Percentiles rank a stretch among this genome's conserved stretches.
Evolutionary conservation across 1,284 basidiomycete species (phyloP).

Genomic region (Anthracocystis setariae): DNA sequence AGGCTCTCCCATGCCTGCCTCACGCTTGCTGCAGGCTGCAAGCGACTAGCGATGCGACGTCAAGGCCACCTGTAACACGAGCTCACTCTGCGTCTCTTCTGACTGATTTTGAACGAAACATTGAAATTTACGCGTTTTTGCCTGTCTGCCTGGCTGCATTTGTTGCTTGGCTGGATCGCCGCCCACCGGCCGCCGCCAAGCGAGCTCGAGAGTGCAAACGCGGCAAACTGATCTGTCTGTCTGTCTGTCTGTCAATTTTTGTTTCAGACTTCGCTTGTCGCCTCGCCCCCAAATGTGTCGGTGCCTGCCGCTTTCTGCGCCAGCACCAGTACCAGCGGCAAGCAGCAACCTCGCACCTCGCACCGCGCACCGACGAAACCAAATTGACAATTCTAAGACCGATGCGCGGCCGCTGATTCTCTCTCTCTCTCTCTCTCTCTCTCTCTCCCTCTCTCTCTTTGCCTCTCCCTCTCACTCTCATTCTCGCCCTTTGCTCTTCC

Average conservation of each 20-base stretch:
- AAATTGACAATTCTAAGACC: background rate
- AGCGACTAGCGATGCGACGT: background rate
- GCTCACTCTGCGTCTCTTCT: slow-evolving; percentile 1
- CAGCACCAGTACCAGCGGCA: background rate
- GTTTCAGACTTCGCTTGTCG: no score
- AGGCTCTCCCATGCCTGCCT: no score
- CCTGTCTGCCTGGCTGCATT: background rate
- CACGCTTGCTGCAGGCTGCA: background rate
- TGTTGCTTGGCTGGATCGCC: slow-evolving; percentile 6
- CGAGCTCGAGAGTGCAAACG: no score
- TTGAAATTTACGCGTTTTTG: background rate
- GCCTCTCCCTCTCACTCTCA: slow-evolving; percentile 4
- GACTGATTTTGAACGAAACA: background rate
- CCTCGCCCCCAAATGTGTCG: no score
- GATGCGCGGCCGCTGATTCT: background rate
- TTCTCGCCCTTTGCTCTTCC: slow-evolving; percentile 1
- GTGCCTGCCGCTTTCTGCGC: no score
- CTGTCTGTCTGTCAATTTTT: no score
- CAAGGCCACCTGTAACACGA: background rate
- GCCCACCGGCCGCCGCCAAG: background rate
- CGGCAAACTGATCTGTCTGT: no score
- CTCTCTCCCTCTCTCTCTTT: slow-evolving; percentile 6
- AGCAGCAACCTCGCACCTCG: no score
- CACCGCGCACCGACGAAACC: background rate
- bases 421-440: background rate